Evolutionary conservation across 1,284 basidiomycete genomes (phyloP).

Genomic region (Dichomitus squalens): DNA sequence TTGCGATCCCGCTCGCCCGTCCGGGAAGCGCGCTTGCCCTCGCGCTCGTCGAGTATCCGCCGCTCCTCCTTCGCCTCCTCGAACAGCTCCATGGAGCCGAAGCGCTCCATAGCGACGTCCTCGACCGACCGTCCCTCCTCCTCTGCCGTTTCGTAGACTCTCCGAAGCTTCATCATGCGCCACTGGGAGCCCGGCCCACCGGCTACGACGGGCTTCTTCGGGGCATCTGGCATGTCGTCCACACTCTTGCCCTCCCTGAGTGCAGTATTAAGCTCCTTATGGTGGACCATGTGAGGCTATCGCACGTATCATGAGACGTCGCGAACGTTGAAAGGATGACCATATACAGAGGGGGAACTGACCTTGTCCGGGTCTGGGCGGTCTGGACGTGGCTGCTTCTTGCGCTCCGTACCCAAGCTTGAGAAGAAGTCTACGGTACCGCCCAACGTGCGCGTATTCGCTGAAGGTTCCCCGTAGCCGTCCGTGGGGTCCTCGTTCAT

Average conservation of each 20-base stretch:
- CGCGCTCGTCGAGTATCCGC: conserved; percentile 81
- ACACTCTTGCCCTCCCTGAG: conserved; percentile 62
- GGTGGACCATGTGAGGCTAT: conserved; percentile 59
- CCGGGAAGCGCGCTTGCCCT: conserved; percentile 47
- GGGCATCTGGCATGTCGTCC: conserved; percentile 56
- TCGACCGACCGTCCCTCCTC: conserved; percentile 80
- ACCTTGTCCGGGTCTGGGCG: conserved; percentile 77
- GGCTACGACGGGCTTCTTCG: conserved; percentile 58
- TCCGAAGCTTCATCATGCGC: conserved; percentile 96
- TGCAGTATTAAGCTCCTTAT: conserved; percentile 82
- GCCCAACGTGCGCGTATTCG: conserved; percentile 47
- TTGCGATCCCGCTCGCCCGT: conserved; percentile 31
- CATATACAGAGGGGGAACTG: conserved; percentile 14
- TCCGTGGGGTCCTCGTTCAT: conserved; percentile 64
- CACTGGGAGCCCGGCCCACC: conserved; percentile 93
- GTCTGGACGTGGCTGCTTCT: conserved; percentile 63
- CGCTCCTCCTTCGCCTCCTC: conserved; percentile 88
- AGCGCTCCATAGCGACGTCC: conserved; percentile 87
- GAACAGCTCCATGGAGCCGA: conserved; percentile 84
- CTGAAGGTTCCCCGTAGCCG: conserved; percentile 65
- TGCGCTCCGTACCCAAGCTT: conserved; percentile 70
- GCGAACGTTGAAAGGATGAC: background rate
- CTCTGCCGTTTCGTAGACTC: conserved; percentile 88
- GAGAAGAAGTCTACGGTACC: conserved; percentile 85
- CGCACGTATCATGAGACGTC: background rate